Percentiles rank a stretch among this genome's conserved stretches.
Conservation (phyloP, 2,329 filamentous ascomycete genomes). For the Epichloe elymi region DNA sequence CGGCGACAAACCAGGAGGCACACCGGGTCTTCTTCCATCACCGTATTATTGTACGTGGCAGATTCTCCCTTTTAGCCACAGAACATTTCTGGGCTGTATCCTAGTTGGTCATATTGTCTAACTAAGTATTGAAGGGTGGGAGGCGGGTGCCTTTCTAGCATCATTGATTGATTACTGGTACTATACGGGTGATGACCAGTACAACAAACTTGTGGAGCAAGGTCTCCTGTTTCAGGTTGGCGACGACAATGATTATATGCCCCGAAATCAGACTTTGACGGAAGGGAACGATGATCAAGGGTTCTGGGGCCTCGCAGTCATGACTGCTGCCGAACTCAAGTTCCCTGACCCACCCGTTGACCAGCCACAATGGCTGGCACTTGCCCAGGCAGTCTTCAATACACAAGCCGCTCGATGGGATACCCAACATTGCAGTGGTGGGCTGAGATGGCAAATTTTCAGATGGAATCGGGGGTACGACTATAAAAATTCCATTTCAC, state of each 20-base stretch:
- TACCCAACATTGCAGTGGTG: constrained; percentile 52
- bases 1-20: constrained; percentile 36
- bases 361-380: constrained; percentile 53
- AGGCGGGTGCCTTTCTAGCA: constrained; percentile 58
- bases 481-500: constrained; percentile 58
- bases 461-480: constrained; percentile 69
- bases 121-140: constrained; percentile 42
- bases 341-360: constrained; percentile 45
- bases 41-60: constrained; percentile 40
- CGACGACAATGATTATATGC: constrained; percentile 63
- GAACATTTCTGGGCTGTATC: not conserved
- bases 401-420: constrained; percentile 67
- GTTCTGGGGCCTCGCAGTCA: constrained; percentile 59
- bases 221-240: constrained; percentile 66
- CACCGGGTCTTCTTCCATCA: constrained; percentile 36
- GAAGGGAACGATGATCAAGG: constrained; percentile 66
- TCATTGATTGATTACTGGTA: constrained; percentile 75
- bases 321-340: constrained; percentile 57
- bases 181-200: constrained; percentile 60
- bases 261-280: constrained; percentile 53
- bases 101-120: not conserved
- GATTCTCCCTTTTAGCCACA: not conserved
- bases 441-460: constrained; percentile 76
- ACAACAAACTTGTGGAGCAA: constrained; percentile 53
- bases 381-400: constrained; percentile 73